These are phyloP conservation scores for Phialophora expanda DNA, from an alignment of 2,329 filamentous ascomycete genomes.

Conservation along the genomic window DNA sequence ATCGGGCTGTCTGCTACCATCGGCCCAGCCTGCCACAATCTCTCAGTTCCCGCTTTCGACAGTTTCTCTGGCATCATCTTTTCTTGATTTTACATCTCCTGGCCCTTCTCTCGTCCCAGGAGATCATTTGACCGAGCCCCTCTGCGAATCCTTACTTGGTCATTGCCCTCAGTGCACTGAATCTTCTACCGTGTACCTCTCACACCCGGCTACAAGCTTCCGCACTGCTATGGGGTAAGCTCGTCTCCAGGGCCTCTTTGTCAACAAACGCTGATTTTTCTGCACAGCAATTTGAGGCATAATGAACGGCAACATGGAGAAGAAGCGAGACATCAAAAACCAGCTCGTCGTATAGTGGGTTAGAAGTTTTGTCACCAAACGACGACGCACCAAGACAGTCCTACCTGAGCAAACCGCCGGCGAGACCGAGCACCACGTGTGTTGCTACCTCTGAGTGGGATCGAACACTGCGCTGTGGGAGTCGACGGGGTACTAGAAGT, in stretches of 20 bases:
- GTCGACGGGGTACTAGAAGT: too few relatives aligned
- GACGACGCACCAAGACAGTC: too few relatives aligned
- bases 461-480: too few relatives aligned
- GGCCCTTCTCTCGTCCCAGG: neutral
- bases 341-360: too few relatives aligned
- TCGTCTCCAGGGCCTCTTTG: conserved; percentile 10
- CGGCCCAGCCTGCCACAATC: conserved; percentile 37
- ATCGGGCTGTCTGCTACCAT: conserved; percentile 27
- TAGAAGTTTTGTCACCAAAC: too few relatives aligned
- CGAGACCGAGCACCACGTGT: conserved; percentile 47
- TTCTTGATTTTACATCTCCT: conserved; percentile 18
- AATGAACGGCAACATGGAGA: conserved; percentile 43
- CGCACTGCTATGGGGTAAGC: conserved; percentile 34
- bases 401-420: conserved; percentile 54
- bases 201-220: conserved; percentile 24
- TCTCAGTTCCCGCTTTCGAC: conserved; percentile 12
- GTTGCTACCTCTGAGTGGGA: too few relatives aligned
- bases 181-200: conserved; percentile 8
- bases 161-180: conserved; percentile 8
- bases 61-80: conserved; percentile 10
- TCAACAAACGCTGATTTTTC: conserved; percentile 5
- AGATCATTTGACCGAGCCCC: conserved; percentile 10
- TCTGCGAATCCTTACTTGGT: neutral
- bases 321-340: conserved; percentile 79
- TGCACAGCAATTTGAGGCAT: conserved; percentile 17